These are phyloP conservation scores for Hymenoscyphus albidus DNA, from an alignment of 2,329 filamentous ascomycete genomes.

Conservation along the genomic window DNA sequence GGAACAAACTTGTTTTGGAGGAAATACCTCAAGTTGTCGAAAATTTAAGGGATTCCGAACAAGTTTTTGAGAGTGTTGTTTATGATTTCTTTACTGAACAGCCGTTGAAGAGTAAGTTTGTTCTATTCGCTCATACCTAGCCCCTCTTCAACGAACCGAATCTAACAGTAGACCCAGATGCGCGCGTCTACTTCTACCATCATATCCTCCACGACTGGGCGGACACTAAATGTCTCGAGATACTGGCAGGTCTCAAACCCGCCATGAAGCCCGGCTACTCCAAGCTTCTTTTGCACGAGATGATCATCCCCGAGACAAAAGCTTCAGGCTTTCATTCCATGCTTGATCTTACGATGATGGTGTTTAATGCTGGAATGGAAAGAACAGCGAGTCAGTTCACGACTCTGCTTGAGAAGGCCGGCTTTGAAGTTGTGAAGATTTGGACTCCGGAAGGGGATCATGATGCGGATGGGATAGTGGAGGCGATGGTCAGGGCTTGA, in stretches of 20 bases:
- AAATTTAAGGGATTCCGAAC: conserved; percentile 7
- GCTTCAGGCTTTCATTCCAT: conserved; percentile 20
- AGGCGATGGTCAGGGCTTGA: conserved; percentile 9
- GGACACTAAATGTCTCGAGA: conserved; percentile 27
- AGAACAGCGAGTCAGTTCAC: conserved; percentile 37
- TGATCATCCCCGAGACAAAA: conserved; percentile 12
- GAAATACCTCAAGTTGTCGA: conserved; percentile 21
- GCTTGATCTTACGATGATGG: conserved; percentile 39
- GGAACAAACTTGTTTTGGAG: conserved; percentile 20
- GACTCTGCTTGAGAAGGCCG: conserved; percentile 10
- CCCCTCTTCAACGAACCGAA: background rate
- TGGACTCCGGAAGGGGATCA: conserved; percentile 5
- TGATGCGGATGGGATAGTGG: conserved; percentile 13
- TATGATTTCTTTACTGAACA: conserved; percentile 33
- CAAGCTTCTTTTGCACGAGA: conserved; percentile 17
- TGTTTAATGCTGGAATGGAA: conserved; percentile 34
- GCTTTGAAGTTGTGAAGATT: conserved; percentile 15
- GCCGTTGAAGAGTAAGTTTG: conserved; percentile 24
- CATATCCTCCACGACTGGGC: conserved; percentile 37
- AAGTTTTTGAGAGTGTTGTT: conserved; percentile 28
- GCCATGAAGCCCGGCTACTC: conserved; percentile 28
- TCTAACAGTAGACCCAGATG: conserved; percentile 20
- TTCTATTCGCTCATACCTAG: background rate
- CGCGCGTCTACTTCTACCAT: conserved; percentile 37
- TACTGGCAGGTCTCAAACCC: conserved; percentile 25